Evolutionary conservation across 805 yeast species (phyloP).

Genomic region (Nakazawaea anatomiae): DNA sequence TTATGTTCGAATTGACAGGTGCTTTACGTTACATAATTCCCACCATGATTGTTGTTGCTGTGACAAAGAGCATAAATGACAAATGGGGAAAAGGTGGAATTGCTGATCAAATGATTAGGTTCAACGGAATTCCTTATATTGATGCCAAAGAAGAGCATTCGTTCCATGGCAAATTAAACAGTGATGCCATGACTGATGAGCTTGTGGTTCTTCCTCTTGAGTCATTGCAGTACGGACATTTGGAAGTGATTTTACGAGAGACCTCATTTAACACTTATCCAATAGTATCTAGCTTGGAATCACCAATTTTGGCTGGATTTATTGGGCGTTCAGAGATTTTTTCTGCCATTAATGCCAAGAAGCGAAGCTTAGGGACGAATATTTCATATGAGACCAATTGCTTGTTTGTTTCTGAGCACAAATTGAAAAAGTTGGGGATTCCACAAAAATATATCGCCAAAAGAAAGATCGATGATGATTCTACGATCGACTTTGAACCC

Average conservation of each 20-base stretch:
- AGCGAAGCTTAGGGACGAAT: conserved; percentile 16
- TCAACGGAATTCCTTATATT: conserved; percentile 82
- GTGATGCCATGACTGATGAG: conserved; percentile 57
- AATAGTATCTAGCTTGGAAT: conserved; percentile 33
- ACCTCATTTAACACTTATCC: conserved; percentile 48
- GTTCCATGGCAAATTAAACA: conserved; percentile 38
- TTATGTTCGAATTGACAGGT: conserved; percentile 95
- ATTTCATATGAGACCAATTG: conserved; percentile 14
- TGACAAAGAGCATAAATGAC: conserved; percentile 76
- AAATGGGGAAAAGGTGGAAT: conserved; percentile 78
- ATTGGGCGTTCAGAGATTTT: conserved; percentile 37
- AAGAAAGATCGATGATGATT: neutral
- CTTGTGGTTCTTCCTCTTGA: conserved; percentile 32
- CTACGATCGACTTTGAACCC: conserved; percentile 19
- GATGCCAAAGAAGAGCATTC: conserved; percentile 64
- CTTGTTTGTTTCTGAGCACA: conserved; percentile 12
- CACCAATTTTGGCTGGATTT: conserved; percentile 39
- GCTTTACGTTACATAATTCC: conserved; percentile 90
- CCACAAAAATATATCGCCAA: conserved; percentile 9
- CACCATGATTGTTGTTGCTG: conserved; percentile 91
- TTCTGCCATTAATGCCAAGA: conserved; percentile 20
- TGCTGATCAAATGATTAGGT: conserved; percentile 89
- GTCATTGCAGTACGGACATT: conserved; percentile 26
- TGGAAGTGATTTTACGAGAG: conserved; percentile 27
- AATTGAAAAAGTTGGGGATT: conserved; percentile 12